phyloP scores from a whole-genome alignment of 202 grass and related monocot species.

The Setaria italica region DNA sequence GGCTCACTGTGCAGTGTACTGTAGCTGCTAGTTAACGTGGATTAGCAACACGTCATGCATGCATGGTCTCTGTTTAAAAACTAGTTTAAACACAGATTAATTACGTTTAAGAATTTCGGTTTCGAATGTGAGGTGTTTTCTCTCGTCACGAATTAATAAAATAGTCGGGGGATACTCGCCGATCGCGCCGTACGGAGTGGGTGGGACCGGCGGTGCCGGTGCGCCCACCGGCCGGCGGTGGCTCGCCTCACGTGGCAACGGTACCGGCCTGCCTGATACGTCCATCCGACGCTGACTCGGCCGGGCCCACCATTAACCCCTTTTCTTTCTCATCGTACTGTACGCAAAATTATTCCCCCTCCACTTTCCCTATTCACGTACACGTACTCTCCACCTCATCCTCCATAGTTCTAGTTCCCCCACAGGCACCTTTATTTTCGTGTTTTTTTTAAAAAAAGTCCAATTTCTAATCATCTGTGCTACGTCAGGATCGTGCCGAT shows the following conservation, averaged over 20 bases:
- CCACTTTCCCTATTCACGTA: neutral
- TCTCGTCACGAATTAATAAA: neutral
- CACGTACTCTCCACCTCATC: neutral
- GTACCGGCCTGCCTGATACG: conserved; percentile 32
- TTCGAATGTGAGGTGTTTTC: too few species aligned
- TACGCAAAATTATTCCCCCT: neutral
- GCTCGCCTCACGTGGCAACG: conserved; percentile 28
- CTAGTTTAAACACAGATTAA: too few species aligned
- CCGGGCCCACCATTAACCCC: neutral
- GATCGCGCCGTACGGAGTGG: neutral
- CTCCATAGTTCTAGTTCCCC: neutral
- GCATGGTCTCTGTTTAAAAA: too few species aligned
- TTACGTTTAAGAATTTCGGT: too few species aligned
- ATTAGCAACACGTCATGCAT: too few species aligned
- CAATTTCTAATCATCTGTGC: too few species aligned
- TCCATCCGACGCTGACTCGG: conserved; percentile 28
- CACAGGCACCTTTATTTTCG: too few species aligned
- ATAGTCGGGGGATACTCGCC: neutral
- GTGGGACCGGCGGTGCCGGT: neutral
- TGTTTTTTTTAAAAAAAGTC: too few species aligned
- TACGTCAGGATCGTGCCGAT: too few species aligned
- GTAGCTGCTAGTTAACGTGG: too few species aligned
- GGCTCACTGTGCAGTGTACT: too few species aligned
- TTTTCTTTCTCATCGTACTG: conserved; percentile 15
- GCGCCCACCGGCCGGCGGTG: neutral